Evolutionary conservation across 2,329 filamentous ascomycete genomes (phyloP), one percentile per base, ranked within the genome.

Genomic region (Aspergillus carbonarius): DNA sequence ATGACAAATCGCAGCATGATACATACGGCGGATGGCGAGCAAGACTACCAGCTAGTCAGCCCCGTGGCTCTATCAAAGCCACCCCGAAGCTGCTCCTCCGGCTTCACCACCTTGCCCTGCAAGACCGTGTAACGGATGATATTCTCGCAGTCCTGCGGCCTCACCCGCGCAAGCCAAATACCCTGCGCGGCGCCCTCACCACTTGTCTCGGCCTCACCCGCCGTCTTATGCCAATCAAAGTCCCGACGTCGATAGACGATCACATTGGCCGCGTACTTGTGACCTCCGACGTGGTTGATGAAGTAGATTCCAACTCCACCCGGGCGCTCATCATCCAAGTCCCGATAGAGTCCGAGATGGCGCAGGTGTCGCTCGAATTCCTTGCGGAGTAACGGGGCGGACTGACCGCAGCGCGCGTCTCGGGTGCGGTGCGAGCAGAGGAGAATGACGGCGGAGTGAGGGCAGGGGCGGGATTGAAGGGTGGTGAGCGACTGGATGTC

Each of bases 301-400:
- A 97, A 98, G 78, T 96, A 96, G 64, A 99, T 91, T 0, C 92
- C 93, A 5, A 97, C 93, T 12, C 95, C 95, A 10, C 93, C 93
- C 0, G 93, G 92, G 58, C 95, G 81, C 74, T 92, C 88, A 73
- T 99, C 95, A 71, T 96, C 87, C 48, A 95, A 78, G 72, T 98
- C 93, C 30, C 95, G 87, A 74, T 89, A 93, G 18, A 99, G 78
- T 0, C 92, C 93, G 12, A 96, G 80, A 1, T 91, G 90, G 0
- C 92, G 88, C 35, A 98, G 82, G 72, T 97, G 92, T 1, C 93
- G 85, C 79, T 96, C 92, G 55, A 99, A 85, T 77, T 98, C 95
- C 69, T 88, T 88, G 47, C 88, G 85, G n/a, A 98, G 81, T 2
- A 99, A 82, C 2, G 95, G 95, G 1, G 95, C 95, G 34, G 90